A percentile compares a stretch with the other conserved stretches of the same genome.
Conservation (phyloP, 306 rosid species). For the Argentina anserina region DNA sequence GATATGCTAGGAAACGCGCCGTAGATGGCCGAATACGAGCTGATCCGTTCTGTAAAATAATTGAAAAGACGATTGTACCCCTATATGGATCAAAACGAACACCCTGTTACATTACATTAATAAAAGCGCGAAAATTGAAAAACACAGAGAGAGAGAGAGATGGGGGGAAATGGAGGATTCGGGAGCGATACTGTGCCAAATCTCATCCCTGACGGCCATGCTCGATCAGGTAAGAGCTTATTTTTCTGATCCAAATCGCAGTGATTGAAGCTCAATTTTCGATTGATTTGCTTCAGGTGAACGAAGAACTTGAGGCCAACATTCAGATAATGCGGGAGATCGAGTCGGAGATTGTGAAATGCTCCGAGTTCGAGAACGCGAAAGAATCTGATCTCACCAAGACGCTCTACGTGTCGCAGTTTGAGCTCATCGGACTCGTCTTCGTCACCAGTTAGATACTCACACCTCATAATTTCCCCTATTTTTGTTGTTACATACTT, state of each 20-base stretch:
- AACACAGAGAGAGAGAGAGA: neutral
- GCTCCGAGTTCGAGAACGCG: constrained; percentile 48
- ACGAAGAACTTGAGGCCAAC: constrained; percentile 64
- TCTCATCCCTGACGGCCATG: constrained; percentile 68
- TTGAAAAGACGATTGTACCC: too few relatives aligned
- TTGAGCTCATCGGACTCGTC: constrained; percentile 50
- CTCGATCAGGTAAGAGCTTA: constrained; percentile 45
- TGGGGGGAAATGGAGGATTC: constrained; percentile 63
- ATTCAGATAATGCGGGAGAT: constrained; percentile 69
- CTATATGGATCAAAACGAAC: too few relatives aligned
- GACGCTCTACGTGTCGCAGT: constrained; percentile 45
- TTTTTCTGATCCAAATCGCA: neutral
- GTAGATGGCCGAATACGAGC: too few relatives aligned
- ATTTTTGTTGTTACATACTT: neutral
- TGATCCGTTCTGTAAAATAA: too few relatives aligned
- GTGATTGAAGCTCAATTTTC: neutral
- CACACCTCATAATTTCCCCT: neutral
- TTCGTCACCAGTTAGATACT: constrained; percentile 37
- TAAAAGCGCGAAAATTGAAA: constrained; percentile 22
- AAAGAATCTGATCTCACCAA: constrained; percentile 58
- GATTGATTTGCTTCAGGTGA: constrained; percentile 40
- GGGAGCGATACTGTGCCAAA: constrained; percentile 59
- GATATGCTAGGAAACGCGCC: too few relatives aligned
- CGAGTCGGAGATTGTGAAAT: constrained; percentile 67
- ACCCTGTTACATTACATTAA: too few relatives aligned